Conservation (phyloP, 805 yeast species). For the Yarrowia sp. region DNA sequence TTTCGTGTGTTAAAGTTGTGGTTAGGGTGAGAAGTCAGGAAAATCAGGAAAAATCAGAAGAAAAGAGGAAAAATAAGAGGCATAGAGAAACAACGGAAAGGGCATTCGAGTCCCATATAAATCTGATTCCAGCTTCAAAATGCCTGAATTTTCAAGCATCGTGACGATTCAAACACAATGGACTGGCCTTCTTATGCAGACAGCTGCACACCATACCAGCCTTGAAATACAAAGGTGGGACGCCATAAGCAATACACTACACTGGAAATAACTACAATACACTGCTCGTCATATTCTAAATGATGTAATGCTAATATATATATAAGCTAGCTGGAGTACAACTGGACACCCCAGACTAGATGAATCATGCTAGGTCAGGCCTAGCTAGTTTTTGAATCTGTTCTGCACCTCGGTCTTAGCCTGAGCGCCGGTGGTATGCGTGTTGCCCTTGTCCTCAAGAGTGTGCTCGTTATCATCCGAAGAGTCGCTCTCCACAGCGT, state of each 20-base stretch:
- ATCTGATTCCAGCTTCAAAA: no score
- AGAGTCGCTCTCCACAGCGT: slow-evolving; percentile 8
- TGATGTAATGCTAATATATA: slow-evolving; percentile 24
- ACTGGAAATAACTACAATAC: neutral
- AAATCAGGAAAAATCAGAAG: neutral
- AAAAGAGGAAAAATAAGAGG: no score
- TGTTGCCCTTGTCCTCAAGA: slow-evolving; percentile 3
- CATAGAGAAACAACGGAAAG: no score
- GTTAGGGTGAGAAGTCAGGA: neutral
- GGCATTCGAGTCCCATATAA: no score
- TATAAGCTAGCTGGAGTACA: slow-evolving; percentile 8
- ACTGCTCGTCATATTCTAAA: neutral
- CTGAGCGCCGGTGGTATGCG: neutral
- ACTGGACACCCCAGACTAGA: slow-evolving; percentile 2
- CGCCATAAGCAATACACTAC: neutral
- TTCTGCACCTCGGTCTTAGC: neutral
- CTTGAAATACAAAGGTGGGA: slow-evolving; percentile 1
- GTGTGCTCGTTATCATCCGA: neutral
- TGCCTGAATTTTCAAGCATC: no score
- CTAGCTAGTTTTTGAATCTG: slow-evolving; percentile 7
- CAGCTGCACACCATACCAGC: no score
- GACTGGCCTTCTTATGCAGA: no score
- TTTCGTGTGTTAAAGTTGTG: slow-evolving; percentile 16
- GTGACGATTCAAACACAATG: no score
- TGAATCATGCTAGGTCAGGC: neutral